These are phyloP conservation scores for Fusarium sublunatum DNA, from an alignment of 2,329 filamentous ascomycete genomes.

Conservation along the genomic window DNA sequence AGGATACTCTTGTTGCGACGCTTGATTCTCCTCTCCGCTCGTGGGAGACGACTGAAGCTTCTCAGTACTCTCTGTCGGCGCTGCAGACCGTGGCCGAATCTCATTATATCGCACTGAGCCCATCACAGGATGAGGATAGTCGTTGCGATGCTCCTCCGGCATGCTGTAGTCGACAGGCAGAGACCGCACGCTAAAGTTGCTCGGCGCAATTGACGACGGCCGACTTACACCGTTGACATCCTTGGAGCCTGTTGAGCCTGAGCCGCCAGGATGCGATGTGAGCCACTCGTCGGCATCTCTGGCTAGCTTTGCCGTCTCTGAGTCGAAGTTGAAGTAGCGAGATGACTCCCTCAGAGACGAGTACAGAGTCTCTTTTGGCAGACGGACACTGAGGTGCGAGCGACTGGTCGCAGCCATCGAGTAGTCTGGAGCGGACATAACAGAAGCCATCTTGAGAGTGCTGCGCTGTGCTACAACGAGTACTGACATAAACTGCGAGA, in stretches of 20 bases:
- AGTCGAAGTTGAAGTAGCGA: conserved; percentile 42
- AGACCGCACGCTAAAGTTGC: conserved; percentile 39
- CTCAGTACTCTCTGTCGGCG: conserved; percentile 43
- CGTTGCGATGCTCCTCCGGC: conserved; percentile 23
- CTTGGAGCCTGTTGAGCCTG: conserved; percentile 14
- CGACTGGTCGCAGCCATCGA: conserved; percentile 41
- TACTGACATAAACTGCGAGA: background rate
- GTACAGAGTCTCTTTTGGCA: conserved; percentile 43
- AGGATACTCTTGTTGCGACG: conserved; percentile 36
- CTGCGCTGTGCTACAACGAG: background rate
- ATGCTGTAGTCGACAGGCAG: conserved; percentile 31
- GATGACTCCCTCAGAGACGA: conserved; percentile 43
- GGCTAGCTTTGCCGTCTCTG: conserved; percentile 37
- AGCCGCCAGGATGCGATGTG: conserved; percentile 27
- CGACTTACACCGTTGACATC: conserved; percentile 43
- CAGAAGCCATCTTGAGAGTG: conserved; percentile 42
- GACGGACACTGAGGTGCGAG: conserved; percentile 43
- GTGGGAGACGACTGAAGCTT: conserved; percentile 39
- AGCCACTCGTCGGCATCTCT: conserved; percentile 43
- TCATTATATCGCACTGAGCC: conserved; percentile 42
- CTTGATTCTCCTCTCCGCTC: background rate
- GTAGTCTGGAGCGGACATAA: conserved; percentile 47
- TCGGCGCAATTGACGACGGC: conserved; percentile 40
- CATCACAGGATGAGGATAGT: conserved; percentile 39
- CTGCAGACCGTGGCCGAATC: conserved; percentile 34